phyloP scores from a whole-genome alignment of 2,329 filamentous ascomycete species.

The Beauveria sp. region DNA sequence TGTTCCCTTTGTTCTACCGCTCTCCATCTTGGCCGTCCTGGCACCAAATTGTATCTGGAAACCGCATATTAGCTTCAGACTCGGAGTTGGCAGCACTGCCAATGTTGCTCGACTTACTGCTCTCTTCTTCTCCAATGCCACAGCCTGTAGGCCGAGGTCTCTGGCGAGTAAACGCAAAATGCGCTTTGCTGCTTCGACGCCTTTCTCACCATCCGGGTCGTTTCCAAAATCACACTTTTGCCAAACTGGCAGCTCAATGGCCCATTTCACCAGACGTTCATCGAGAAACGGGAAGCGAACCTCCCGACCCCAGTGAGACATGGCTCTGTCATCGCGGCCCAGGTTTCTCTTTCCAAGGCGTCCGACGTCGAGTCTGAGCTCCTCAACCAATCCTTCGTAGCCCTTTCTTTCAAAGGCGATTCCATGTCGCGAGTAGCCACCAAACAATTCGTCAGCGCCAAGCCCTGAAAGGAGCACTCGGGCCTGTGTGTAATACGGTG shows the following conservation, averaged over 20 bases:
- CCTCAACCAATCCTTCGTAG: slow-evolving; percentile 65
- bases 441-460: slow-evolving; percentile 93
- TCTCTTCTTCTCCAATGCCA: slow-evolving; percentile 84
- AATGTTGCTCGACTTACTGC: slow-evolving; percentile 48
- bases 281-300: slow-evolving; percentile 87
- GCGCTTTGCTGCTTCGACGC: slow-evolving; percentile 71
- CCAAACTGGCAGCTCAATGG: slow-evolving; percentile 65
- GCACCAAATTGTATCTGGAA: slow-evolving; percentile 72
- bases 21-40: slow-evolving; percentile 76
- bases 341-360: slow-evolving; percentile 90
- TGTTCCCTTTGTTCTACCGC: slow-evolving; percentile 60
- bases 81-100: not conserved
- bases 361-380: slow-evolving; percentile 77
- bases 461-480: slow-evolving; percentile 85
- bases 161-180: slow-evolving; percentile 70
- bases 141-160: slow-evolving; percentile 61
- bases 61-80: not conserved
- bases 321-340: slow-evolving; percentile 84
- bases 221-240: slow-evolving; percentile 84
- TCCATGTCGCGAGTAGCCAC: slow-evolving; percentile 80
- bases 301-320: slow-evolving; percentile 84
- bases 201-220: slow-evolving; percentile 20
- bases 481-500: slow-evolving; percentile 58
- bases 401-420: slow-evolving; percentile 65
- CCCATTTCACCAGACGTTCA: slow-evolving; percentile 76